Percentiles rank a stretch among this genome's conserved stretches.
Conservation (phyloP, 805 yeast species). For the Sugiyamaella mastotermitis region DNA sequence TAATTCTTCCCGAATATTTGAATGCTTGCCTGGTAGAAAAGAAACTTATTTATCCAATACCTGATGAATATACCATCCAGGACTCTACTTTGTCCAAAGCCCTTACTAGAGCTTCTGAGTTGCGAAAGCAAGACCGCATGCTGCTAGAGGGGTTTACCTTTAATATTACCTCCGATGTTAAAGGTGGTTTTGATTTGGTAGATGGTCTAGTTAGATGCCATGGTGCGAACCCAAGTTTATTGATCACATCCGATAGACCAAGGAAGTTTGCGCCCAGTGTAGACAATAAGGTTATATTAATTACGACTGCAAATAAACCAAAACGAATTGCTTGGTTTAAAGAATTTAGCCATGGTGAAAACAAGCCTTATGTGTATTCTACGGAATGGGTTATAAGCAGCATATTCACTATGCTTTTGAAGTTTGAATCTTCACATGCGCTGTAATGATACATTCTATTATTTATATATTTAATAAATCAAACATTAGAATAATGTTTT, state of each 20-base stretch:
- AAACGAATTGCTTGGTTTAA: slow-evolving; percentile 4
- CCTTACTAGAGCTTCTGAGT: slow-evolving; percentile 19
- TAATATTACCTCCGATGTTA: slow-evolving; percentile 50
- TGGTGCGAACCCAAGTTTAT: slow-evolving; percentile 38
- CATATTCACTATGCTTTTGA: too few relatives aligned
- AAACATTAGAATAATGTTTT: too few relatives aligned
- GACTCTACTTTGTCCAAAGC: slow-evolving; percentile 23
- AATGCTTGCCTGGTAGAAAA: slow-evolving; percentile 20
- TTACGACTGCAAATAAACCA: slow-evolving; percentile 3
- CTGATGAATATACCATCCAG: slow-evolving; percentile 21
- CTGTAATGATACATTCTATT: too few relatives aligned
- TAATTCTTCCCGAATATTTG: slow-evolving; percentile 25
- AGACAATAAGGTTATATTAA: slow-evolving; percentile 6
- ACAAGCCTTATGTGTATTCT: slow-evolving; percentile 4
- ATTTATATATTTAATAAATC: too few relatives aligned
- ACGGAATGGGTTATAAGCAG: slow-evolving; percentile 19
- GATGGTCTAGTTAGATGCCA: slow-evolving; percentile 54
- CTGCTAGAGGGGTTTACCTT: slow-evolving; percentile 47
- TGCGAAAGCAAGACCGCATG: slow-evolving; percentile 9
- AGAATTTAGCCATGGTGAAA: background rate
- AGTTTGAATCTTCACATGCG: too few relatives aligned
- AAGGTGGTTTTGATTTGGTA: slow-evolving; percentile 55
- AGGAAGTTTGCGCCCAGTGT: slow-evolving; percentile 6
- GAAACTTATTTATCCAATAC: slow-evolving; percentile 14
- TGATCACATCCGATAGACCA: slow-evolving; percentile 18